Percentiles rank a stretch among this genome's conserved stretches.
Evolutionary conservation across 306 rosid genomes (phyloP).

Genomic region (Dalbergia cultrata): DNA sequence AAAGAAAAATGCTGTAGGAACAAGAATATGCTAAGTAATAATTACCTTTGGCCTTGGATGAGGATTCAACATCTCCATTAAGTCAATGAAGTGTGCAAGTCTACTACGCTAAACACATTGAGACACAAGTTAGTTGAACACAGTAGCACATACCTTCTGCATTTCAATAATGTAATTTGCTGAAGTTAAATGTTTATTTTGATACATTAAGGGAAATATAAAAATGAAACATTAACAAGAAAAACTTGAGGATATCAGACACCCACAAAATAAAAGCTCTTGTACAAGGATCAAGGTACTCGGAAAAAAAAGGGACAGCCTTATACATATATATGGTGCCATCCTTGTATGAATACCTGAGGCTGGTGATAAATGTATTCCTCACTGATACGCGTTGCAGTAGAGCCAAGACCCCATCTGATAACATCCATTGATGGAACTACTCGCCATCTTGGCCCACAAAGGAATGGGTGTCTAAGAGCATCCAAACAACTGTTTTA

Average conservation of each 20-base stretch:
- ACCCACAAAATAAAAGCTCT: slow-evolving; percentile 34
- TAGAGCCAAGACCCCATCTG: slow-evolving; percentile 98
- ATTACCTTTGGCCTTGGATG: slow-evolving; percentile 91
- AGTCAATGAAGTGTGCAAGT: slow-evolving; percentile 89
- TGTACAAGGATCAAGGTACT: slow-evolving; percentile 14
- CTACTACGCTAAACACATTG: slow-evolving; percentile 72
- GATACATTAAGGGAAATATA: slow-evolving; percentile 13
- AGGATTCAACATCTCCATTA: slow-evolving; percentile 95
- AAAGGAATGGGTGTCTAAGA: slow-evolving; percentile 96
- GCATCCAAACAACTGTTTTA: slow-evolving; percentile 91
- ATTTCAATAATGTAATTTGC: slow-evolving; percentile 24
- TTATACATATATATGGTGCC: slow-evolving; percentile 24
- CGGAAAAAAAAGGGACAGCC: slow-evolving; percentile 17
- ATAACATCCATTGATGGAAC: slow-evolving; percentile 86
- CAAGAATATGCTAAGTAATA: background rate
- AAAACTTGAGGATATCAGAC: slow-evolving; percentile 34
- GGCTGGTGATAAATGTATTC: slow-evolving; percentile 91
- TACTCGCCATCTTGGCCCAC: slow-evolving; percentile 98
- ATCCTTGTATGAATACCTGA: slow-evolving; percentile 69
- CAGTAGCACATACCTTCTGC: slow-evolving; percentile 7
- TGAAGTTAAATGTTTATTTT: slow-evolving; percentile 2
- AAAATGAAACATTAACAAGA: slow-evolving; percentile 18
- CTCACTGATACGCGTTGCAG: slow-evolving; percentile 86
- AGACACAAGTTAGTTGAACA: slow-evolving; percentile 36
- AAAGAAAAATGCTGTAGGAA: slow-evolving; percentile 23